Conservation (phyloP, 352 stramenopile genomes). For the Phytopythium ostracodes region DNA sequence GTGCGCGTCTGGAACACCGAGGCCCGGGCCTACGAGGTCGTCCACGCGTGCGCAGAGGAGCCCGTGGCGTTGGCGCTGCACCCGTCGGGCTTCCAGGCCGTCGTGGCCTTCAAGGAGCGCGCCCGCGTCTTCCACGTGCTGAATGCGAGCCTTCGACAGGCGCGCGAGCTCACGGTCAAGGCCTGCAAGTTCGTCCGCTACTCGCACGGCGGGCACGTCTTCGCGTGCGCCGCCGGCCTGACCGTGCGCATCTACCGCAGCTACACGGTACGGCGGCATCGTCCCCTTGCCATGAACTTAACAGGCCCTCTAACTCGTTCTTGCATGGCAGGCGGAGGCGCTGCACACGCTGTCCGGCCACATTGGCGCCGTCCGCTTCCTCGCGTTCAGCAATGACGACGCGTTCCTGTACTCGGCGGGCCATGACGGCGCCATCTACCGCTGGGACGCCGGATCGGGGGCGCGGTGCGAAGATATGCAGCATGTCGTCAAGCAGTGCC, state of each 20-base stretch:
- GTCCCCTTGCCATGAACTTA: background rate
- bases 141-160: constrained; percentile 56
- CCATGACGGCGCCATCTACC: constrained; percentile 79
- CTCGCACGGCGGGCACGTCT: constrained; percentile 65
- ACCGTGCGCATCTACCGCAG: constrained; percentile 58
- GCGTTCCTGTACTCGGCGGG: constrained; percentile 70
- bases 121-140: constrained; percentile 72
- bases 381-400: constrained; percentile 73
- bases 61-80: constrained; percentile 58
- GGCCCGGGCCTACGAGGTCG: constrained; percentile 51
- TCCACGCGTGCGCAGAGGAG: constrained; percentile 62
- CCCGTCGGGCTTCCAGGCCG: constrained; percentile 61
- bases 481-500: constrained; percentile 72
- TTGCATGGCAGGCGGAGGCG: constrained; percentile 33
- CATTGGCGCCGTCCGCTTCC: constrained; percentile 62
- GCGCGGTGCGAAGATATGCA: constrained; percentile 71
- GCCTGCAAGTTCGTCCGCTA: constrained; percentile 57
- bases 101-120: constrained; percentile 78
- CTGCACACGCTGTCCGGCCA: constrained; percentile 77
- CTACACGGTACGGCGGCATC: constrained; percentile 46
- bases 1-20: constrained; percentile 89
- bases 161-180: constrained; percentile 67
- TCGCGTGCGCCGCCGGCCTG: constrained; percentile 64
- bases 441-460: constrained; percentile 57
- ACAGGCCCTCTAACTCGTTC: background rate